A percentile compares a stretch with the other conserved stretches of the same genome.
These are phyloP conservation scores for Rhizopogon vulgaris DNA, from an alignment of 768 basidiomycete genomes.

Conservation along the genomic window DNA sequence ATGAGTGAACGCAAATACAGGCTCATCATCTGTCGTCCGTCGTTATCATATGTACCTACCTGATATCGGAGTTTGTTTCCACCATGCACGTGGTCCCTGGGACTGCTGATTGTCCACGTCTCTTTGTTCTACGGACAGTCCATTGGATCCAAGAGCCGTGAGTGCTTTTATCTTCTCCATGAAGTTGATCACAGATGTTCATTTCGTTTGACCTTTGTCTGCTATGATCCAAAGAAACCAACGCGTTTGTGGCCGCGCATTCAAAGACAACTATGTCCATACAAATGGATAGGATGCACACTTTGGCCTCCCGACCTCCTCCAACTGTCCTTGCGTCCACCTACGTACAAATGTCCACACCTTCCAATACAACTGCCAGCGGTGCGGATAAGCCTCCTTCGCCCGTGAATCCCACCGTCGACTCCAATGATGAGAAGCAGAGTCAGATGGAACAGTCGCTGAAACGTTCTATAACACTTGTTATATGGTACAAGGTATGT, in stretches of 20 bases:
- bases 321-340: background rate
- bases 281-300: constrained; percentile 23
- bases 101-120: constrained; percentile 2
- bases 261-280: constrained; percentile 13
- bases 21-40: too few species aligned
- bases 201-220: background rate
- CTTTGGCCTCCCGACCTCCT: constrained; percentile 9
- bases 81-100: background rate
- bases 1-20: too few species aligned
- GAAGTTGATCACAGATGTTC: background rate
- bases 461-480: constrained; percentile 53
- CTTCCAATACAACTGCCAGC: background rate
- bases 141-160: background rate
- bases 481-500: constrained; percentile 65
- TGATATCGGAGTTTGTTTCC: background rate
- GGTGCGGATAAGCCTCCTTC: constrained; percentile 8
- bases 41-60: too few species aligned
- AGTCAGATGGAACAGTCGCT: constrained; percentile 31
- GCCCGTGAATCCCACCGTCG: constrained; percentile 1
- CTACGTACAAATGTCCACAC: constrained; percentile 9
- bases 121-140: constrained; percentile 1
- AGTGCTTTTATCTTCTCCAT: background rate
- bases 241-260: background rate
- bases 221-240: background rate
- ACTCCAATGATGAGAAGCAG: constrained; percentile 17